phyloP scores from a whole-genome alignment of 164 flowering plant genomes.

The Saururus chinensis region DNA sequence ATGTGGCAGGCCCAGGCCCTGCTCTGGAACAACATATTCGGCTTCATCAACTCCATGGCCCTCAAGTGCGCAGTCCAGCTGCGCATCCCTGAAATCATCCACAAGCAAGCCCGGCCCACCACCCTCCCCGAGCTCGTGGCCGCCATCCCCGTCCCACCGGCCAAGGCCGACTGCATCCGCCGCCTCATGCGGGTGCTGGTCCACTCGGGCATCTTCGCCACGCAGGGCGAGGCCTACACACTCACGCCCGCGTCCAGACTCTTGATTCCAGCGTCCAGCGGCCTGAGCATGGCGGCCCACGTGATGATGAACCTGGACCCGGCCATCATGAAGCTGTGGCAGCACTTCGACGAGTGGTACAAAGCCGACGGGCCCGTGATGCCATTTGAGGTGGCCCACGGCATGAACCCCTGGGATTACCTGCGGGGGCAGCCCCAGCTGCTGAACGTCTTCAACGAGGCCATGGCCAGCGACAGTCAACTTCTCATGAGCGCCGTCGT shows the following conservation, averaged over 20 bases:
- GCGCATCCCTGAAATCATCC: slow-evolving; percentile 2
- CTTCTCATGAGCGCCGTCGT: background rate
- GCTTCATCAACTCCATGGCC: slow-evolving; percentile 3
- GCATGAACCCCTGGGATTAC: background rate
- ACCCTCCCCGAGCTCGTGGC: background rate
- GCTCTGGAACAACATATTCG: slow-evolving; percentile 1
- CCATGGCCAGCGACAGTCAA: background rate
- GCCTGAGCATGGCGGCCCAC: background rate
- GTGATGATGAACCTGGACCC: background rate
- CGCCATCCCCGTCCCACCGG: background rate
- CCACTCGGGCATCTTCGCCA: slow-evolving; percentile 1
- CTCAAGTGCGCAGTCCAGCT: slow-evolving; percentile 6
- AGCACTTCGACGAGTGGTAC: background rate
- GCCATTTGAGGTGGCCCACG: slow-evolving; percentile 2
- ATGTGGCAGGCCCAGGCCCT: background rate
- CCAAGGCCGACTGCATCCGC: background rate
- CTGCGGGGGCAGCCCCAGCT: background rate
- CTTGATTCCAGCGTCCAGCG: background rate
- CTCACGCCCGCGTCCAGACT: slow-evolving; percentile 4
- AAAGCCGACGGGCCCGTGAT: background rate
- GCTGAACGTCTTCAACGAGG: slow-evolving; percentile 5
- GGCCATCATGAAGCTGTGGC: background rate
- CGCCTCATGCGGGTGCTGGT: slow-evolving; percentile 6
- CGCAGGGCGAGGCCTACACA: background rate
- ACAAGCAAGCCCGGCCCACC: slow-evolving; percentile 1